A percentile compares a stretch with the other conserved stretches of the same genome.
Evolutionary conservation across 306 rosid genomes (phyloP).

Genomic region (Vicia faba): DNA sequence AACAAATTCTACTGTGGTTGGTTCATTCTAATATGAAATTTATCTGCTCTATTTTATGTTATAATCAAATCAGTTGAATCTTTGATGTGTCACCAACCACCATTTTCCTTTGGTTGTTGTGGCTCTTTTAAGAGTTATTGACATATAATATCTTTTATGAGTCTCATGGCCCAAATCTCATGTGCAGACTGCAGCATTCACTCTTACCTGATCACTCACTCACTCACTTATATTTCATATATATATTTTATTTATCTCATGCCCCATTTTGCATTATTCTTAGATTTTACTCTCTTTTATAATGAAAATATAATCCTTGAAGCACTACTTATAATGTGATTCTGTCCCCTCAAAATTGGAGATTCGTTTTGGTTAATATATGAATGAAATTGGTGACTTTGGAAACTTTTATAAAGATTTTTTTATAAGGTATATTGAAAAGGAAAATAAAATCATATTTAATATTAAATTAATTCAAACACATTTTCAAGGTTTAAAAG

Average conservation of each 20-base stretch:
- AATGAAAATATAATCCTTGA: background rate
- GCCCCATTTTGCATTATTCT: conserved; percentile 16
- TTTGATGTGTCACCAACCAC: conserved; percentile 45
- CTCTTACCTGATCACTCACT: background rate
- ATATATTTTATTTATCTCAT: conserved; percentile 11
- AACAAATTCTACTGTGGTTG: too few relatives aligned
- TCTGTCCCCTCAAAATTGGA: conserved; percentile 10
- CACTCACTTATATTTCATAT: background rate
- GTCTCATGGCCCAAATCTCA: conserved; percentile 45
- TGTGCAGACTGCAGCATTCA: conserved; percentile 31
- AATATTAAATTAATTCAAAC: too few relatives aligned
- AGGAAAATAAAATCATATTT: too few relatives aligned
- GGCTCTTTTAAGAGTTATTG: conserved; percentile 23
- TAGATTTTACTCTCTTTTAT: background rate
- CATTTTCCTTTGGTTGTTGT: conserved; percentile 2
- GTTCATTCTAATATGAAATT: too few relatives aligned
- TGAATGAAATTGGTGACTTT: background rate
- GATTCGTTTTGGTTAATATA: background rate
- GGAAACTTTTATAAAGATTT: background rate
- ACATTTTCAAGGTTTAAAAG: too few relatives aligned
- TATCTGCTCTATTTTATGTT: too few relatives aligned
- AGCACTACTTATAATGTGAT: conserved; percentile 1
- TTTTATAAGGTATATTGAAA: too few relatives aligned
- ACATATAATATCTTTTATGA: conserved; percentile 29
- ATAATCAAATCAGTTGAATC: too few relatives aligned